A percentile compares a stretch with the other conserved stretches of the same genome.
Conservation (phyloP, 345 rosid genomes). For the Populus simonii region DNA sequence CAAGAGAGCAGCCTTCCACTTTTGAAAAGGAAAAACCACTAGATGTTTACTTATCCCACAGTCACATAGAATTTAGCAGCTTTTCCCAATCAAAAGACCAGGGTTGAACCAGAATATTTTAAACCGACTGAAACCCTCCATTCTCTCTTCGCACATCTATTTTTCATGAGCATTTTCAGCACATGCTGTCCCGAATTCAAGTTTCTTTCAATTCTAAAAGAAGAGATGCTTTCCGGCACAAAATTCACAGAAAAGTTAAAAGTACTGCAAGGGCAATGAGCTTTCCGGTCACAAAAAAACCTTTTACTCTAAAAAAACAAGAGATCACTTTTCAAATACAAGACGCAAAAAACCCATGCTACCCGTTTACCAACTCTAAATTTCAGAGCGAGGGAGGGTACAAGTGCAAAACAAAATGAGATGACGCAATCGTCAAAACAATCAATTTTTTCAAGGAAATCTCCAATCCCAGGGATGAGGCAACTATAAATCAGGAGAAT, state of each 20-base stretch:
- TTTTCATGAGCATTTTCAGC: neutral
- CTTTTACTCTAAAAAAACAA: neutral
- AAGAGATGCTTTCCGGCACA: neutral
- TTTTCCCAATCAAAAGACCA: too few relatives aligned
- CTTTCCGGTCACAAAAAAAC: neutral
- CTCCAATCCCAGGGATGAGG: neutral
- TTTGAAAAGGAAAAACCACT: neutral
- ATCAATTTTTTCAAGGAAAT: neutral
- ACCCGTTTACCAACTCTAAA: neutral
- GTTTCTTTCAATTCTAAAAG: neutral
- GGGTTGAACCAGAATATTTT: too few relatives aligned
- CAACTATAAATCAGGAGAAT: neutral
- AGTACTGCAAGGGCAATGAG: neutral
- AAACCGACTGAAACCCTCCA: neutral
- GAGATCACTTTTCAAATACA: neutral
- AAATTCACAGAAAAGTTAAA: too few relatives aligned
- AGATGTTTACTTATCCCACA: neutral
- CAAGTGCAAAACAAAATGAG: neutral
- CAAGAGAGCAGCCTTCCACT: neutral
- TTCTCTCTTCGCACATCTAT: neutral
- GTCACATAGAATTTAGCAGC: neutral
- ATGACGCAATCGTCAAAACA: neutral
- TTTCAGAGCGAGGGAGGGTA: neutral
- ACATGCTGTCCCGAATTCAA: neutral
- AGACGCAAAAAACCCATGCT: neutral